These are phyloP conservation scores for Casuarina glauca DNA, from an alignment of 306 rosid genomes.

Conservation along the genomic window DNA sequence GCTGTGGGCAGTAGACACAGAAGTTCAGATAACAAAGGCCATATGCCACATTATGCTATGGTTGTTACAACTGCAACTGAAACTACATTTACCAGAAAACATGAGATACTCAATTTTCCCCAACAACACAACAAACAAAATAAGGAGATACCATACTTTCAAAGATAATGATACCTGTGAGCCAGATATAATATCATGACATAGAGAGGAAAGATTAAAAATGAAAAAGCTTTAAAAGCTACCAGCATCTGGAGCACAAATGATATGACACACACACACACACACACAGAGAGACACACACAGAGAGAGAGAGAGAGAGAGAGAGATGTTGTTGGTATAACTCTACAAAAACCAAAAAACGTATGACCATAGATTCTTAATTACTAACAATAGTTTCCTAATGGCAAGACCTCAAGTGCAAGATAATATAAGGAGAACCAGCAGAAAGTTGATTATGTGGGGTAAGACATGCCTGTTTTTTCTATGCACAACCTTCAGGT, in stretches of 20 bases:
- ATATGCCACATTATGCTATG: background rate
- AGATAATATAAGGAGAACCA: background rate
- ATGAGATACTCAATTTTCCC: background rate
- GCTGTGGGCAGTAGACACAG: background rate
- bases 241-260: background rate
- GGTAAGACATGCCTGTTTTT: constrained; percentile 81
- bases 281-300: background rate
- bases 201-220: background rate
- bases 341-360: constrained; percentile 8
- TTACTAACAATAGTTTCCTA: background rate
- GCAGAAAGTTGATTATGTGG: background rate
- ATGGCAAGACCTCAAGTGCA: constrained; percentile 12
- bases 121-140: background rate
- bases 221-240: background rate
- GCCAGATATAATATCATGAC: background rate
- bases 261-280: no score
- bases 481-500: constrained; percentile 95
- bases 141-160: background rate
- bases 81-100: constrained; percentile 1
- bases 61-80: background rate
- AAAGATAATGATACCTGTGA: background rate
- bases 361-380: constrained; percentile 5
- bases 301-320: background rate
- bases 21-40: background rate
- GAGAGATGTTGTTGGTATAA: background rate